Conservation (phyloP, 495 filamentous ascomycete species). For the Penicillium waksmanii region DNA sequence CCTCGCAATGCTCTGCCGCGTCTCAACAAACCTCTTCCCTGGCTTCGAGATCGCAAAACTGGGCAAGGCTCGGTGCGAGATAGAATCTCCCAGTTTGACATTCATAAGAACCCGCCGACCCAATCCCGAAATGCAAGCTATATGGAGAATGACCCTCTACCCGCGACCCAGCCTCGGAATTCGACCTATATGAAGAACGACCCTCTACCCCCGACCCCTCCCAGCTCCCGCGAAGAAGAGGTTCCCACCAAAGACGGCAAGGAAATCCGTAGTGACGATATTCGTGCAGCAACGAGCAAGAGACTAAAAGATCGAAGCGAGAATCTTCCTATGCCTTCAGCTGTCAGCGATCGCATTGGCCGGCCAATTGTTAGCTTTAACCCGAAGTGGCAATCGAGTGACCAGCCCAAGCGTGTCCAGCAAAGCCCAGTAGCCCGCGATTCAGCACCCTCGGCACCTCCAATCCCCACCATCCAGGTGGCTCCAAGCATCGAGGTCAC, state of each 20-base stretch:
- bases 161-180: constrained; percentile 64
- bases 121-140: constrained; percentile 78
- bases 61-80: constrained; percentile 49
- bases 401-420: constrained; percentile 31
- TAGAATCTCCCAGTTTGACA: constrained; percentile 67
- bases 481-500: constrained; percentile 34
- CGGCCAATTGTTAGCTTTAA: constrained; percentile 95
- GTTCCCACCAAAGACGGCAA: constrained; percentile 67
- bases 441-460: constrained; percentile 33
- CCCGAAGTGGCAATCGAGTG: constrained; percentile 70
- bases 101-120: constrained; percentile 74
- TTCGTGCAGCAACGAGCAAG: constrained; percentile 89
- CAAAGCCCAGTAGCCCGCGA: constrained; percentile 13
- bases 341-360: constrained; percentile 81
- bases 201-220: constrained; percentile 35
- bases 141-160: constrained; percentile 58
- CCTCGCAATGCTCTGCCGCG: constrained; percentile 62
- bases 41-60: constrained; percentile 34
- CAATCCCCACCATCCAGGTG: constrained; percentile 50
- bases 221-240: constrained; percentile 24
- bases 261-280: constrained; percentile 84
- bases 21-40: constrained; percentile 46
- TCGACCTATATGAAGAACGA: constrained; percentile 71
- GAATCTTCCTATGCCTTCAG: constrained; percentile 80
- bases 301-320: constrained; percentile 80